Percentiles rank a stretch among this genome's conserved stretches.
These are phyloP conservation scores for Sicyos baderoa DNA, from an alignment of 306 rosid genomes.

Conservation along the genomic window DNA sequence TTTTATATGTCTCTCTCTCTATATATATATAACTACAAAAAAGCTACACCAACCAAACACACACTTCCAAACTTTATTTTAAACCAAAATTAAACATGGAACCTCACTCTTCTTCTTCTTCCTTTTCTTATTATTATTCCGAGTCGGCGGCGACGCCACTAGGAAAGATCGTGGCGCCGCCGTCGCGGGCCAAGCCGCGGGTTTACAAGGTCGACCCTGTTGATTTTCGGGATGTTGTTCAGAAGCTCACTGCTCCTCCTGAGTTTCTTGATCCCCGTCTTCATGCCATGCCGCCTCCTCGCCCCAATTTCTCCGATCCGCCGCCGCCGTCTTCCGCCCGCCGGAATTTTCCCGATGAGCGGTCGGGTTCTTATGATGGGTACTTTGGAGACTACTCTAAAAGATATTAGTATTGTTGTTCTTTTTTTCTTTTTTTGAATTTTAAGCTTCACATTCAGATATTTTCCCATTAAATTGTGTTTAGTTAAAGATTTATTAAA, in stretches of 20 bases:
- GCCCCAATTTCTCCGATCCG: background rate
- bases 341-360: background rate
- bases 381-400: background rate
- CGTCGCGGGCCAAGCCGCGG: conserved; percentile 19
- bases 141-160: conserved; percentile 21
- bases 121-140: conserved; percentile 8
- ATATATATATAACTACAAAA: no score
- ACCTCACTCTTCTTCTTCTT: conserved; percentile 5
- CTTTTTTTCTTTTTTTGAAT: no score
- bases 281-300: conserved; percentile 22
- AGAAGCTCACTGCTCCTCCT: conserved; percentile 46
- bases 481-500: no score
- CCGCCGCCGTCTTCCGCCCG: background rate
- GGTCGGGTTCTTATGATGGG: background rate
- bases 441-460: no score
- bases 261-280: conserved; percentile 30
- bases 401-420: no score
- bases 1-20: no score
- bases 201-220: conserved; percentile 44
- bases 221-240: conserved; percentile 45
- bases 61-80: no score
- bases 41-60: background rate
- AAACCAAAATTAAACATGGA: background rate
- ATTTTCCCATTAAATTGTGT: no score
- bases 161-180: conserved; percentile 40